Percentiles rank a stretch among this genome's conserved stretches.
phyloP scores from a whole-genome alignment of 805 yeast genomes.

The Lachancea meyersii region DNA sequence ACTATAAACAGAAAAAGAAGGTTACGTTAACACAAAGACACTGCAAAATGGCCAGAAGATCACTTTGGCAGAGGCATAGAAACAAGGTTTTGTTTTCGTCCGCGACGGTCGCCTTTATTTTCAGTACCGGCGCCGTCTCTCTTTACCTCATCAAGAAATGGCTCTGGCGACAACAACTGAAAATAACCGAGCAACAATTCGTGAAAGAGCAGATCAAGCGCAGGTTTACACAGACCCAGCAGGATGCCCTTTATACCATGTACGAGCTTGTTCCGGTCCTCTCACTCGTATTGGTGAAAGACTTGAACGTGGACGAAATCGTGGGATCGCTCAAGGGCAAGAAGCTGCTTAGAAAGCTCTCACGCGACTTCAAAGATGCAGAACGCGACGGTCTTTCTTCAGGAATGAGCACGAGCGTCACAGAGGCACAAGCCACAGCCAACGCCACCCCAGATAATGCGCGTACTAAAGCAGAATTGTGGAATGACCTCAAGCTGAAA shows the following conservation, averaged over 20 bases:
- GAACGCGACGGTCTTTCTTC: constrained; percentile 18
- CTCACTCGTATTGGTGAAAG: constrained; percentile 34
- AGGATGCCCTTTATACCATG: constrained; percentile 80
- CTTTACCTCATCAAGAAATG: constrained; percentile 26
- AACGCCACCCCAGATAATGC: constrained; percentile 4
- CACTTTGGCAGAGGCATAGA: constrained; percentile 22
- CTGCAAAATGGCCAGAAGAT: constrained; percentile 11
- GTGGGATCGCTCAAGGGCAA: constrained; percentile 23
- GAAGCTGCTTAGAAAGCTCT: constrained; percentile 14
- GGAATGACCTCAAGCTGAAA: constrained; percentile 75
- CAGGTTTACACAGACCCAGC: constrained; percentile 85
- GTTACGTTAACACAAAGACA: too few species aligned
- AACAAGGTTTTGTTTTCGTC: constrained; percentile 23
- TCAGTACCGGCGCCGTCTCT: constrained; percentile 28
- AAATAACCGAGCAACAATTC: constrained; percentile 49
- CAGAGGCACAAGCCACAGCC: constrained; percentile 12
- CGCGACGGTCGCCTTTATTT: constrained; percentile 19
- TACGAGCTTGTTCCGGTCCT: constrained; percentile 76
- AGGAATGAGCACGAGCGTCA: constrained; percentile 17
- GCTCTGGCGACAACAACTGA: constrained; percentile 38
- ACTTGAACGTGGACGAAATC: constrained; percentile 25
- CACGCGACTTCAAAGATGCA: constrained; percentile 2
- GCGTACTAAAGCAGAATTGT: constrained; percentile 58
- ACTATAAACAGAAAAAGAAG: too few species aligned
- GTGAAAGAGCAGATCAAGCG: constrained; percentile 67